Evolutionary conservation across 306 rosid species (phyloP).

Genomic region (Rubus parviflorus): DNA sequence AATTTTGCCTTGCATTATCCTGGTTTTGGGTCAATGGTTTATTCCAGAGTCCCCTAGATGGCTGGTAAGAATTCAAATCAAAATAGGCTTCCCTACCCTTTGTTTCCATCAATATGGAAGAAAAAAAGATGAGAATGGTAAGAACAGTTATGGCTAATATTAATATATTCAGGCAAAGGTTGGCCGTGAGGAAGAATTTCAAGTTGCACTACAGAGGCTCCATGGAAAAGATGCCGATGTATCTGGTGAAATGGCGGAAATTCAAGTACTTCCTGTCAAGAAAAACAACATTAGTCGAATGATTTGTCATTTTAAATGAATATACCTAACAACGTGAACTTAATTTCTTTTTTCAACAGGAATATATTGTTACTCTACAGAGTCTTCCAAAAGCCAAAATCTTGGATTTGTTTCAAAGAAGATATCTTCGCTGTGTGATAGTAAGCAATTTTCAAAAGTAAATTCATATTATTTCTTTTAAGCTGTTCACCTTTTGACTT

Average conservation of each 20-base stretch:
- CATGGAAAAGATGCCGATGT: slow-evolving; percentile 41
- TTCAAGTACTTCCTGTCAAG: slow-evolving; percentile 25
- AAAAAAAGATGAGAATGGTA: neutral
- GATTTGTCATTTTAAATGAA: slow-evolving; percentile 3
- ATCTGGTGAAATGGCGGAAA: slow-evolving; percentile 28
- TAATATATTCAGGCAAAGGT: slow-evolving; percentile 38
- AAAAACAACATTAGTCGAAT: neutral
- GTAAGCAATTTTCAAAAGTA: slow-evolving; percentile 18
- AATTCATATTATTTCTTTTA: neutral
- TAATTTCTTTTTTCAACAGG: slow-evolving; percentile 19
- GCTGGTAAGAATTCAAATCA: slow-evolving; percentile 34
- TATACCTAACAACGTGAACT: slow-evolving; percentile 6
- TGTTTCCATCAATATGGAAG: neutral
- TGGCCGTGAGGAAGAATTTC: slow-evolving; percentile 41
- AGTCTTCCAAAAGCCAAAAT: slow-evolving; percentile 35
- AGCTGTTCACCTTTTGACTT: neutral
- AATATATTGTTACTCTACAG: slow-evolving; percentile 24
- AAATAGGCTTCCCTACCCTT: neutral
- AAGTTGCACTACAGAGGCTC: slow-evolving; percentile 32
- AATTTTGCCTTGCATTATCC: slow-evolving; percentile 56
- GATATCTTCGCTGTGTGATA: slow-evolving; percentile 26
- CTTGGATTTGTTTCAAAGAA: slow-evolving; percentile 38
- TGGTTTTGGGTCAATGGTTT: slow-evolving; percentile 41
- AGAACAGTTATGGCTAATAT: neutral
- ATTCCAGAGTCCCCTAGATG: slow-evolving; percentile 54